Evolutionary conservation across 805 yeast species (phyloP), one percentile per base, ranked within the genome.

Genomic region (Wickerhamiella bombiphila): DNA sequence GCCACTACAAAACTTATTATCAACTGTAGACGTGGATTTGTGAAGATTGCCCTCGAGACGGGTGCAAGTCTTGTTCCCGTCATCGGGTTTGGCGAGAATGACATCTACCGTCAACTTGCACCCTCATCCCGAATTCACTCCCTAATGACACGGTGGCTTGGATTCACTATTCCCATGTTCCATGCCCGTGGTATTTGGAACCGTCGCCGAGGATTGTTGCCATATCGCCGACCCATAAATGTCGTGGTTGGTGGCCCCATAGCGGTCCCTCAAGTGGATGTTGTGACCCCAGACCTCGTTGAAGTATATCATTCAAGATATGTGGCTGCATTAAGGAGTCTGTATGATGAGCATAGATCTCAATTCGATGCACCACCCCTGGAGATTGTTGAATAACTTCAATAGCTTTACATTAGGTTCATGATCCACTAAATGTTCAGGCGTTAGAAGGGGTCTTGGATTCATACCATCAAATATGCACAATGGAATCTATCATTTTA

Each of bases 151-250:
- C 63, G 63, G 21, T 65, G 60, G 26, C 67, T 75, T 37, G 91
- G 88, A 1, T 88, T 88, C 58, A 86, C 98, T 0, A 51, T 91
- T 4, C 98, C 98, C 1, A 70, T 91, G 35, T 80, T 91, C 60
- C 77, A 81, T 54, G 95, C 95, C 1, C 65, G 97, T 32, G 96
- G 97, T 0, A 65, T 91, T 1, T 86, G 88, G 59, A 82, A 88
- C 51, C 81, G 86, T 50, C 94, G 85, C 54, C 81, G 80, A 60
- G 98, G 98, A 0, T 59, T 91, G 22, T 58, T 91, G 40, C 97
- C 98, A 1, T 86, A 72, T 55, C 66, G 96, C 46, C 70, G 76
- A 37, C 81, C 81, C 2, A 76, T 91, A 39, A 68, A 80, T 44
- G 66, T 91, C 11, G 93, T 41, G 7, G 63, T 61, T 3, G 67